phyloP scores from a whole-genome alignment of 2,329 filamentous ascomycete genomes.

The Botrytis squamosa region DNA sequence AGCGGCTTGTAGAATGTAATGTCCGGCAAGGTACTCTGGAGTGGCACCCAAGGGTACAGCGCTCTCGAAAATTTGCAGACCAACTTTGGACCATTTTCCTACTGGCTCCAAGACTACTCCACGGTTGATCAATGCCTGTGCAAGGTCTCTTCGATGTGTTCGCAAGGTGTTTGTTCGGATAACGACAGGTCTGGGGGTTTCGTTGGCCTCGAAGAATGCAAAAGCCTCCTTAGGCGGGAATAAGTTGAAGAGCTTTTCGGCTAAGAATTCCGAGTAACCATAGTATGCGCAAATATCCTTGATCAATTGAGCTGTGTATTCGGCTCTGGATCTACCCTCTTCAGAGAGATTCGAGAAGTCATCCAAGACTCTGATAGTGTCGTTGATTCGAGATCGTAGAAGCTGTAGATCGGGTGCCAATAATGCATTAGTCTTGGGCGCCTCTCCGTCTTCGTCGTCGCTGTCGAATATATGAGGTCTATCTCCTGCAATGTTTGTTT shows the following conservation, averaged over 20 bases:
- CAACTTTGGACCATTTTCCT: slow-evolving; percentile 98
- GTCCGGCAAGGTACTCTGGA: slow-evolving; percentile 92
- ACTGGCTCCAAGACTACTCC: slow-evolving; percentile 95
- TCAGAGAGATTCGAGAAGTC: slow-evolving; percentile 82
- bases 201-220: slow-evolving; percentile 98
- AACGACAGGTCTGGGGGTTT: slow-evolving; percentile 87
- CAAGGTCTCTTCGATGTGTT: slow-evolving; percentile 73
- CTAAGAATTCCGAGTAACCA: slow-evolving; percentile 91
- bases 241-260: slow-evolving; percentile 89
- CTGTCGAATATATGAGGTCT: slow-evolving; percentile 64
- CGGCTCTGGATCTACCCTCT: slow-evolving; percentile 75
- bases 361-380: slow-evolving; percentile 87
- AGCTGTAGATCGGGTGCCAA: slow-evolving; percentile 89
- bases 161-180: slow-evolving; percentile 96
- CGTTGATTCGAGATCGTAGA: slow-evolving; percentile 83
- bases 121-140: slow-evolving; percentile 90
- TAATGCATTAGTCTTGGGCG: slow-evolving; percentile 58
- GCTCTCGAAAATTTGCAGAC: slow-evolving; percentile 92
- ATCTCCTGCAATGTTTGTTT: slow-evolving; percentile 89
- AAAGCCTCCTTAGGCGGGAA: slow-evolving; percentile 94
- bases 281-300: slow-evolving; percentile 97
- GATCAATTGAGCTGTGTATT: slow-evolving; percentile 83
- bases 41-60: slow-evolving; percentile 80
- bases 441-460: slow-evolving; percentile 59
- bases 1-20: slow-evolving; percentile 97